phyloP scores from a whole-genome alignment of 2,329 filamentous ascomycete genomes.

The Bipolaris oryzae region DNA sequence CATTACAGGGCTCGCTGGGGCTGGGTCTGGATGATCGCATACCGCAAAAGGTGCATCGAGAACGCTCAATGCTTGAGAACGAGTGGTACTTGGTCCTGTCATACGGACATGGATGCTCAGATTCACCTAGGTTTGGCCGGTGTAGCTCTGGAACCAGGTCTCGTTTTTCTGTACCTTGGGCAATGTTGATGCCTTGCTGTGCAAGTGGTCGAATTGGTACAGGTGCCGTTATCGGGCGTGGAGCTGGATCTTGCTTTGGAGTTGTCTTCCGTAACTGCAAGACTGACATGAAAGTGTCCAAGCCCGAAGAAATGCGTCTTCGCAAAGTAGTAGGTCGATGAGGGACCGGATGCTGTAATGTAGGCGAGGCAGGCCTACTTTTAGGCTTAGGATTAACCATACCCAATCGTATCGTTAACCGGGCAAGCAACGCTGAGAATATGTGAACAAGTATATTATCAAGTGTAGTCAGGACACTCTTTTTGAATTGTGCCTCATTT shows the following conservation, averaged over 20 bases:
- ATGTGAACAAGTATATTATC: background rate
- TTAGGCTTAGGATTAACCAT: slow-evolving; percentile 2
- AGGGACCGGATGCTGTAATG: background rate
- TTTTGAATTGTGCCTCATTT: background rate
- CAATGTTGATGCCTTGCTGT: background rate
- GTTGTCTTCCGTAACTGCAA: slow-evolving; percentile 9
- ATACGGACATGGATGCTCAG: slow-evolving; percentile 22
- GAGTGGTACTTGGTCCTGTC: slow-evolving; percentile 26
- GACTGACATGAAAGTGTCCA: slow-evolving; percentile 15
- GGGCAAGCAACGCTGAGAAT: background rate
- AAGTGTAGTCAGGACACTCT: background rate
- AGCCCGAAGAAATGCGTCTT: slow-evolving; percentile 24
- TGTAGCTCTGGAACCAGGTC: slow-evolving; percentile 2
- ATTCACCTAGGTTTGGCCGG: slow-evolving; percentile 13
- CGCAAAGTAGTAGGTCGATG: slow-evolving; percentile 21
- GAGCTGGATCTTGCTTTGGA: background rate
- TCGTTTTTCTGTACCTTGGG: background rate
- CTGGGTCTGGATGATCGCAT: slow-evolving; percentile 13
- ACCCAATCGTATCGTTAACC: background rate
- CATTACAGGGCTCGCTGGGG: slow-evolving; percentile 18
- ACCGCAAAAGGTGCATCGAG: slow-evolving; percentile 22
- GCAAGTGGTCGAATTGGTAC: background rate
- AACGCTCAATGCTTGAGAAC: slow-evolving; percentile 26
- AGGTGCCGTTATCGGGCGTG: background rate
- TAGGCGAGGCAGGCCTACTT: background rate